Conservation (phyloP, 1,284 basidiomycete genomes). For the Ustilago shanxiensis region DNA sequence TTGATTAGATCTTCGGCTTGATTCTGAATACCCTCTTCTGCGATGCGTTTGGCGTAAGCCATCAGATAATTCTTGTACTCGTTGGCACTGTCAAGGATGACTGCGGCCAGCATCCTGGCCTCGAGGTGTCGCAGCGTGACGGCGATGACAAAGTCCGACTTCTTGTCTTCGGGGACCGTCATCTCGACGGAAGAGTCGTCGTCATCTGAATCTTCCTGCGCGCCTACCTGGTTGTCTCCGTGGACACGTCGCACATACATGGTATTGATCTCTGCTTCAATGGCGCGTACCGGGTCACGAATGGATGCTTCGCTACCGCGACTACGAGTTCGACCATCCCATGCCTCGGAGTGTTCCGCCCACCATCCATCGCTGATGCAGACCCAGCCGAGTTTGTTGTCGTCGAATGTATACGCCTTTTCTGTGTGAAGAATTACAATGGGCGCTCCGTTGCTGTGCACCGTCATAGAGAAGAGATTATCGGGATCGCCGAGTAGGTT, state of each 20-base stretch:
- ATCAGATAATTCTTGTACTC: constrained; percentile 62
- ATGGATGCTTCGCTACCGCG: constrained; percentile 44
- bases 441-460: constrained; percentile 70
- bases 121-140: constrained; percentile 65
- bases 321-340: constrained; percentile 59
- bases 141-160: constrained; percentile 52
- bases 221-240: constrained; percentile 36
- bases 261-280: constrained; percentile 63
- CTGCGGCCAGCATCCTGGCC: constrained; percentile 61
- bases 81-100: constrained; percentile 59
- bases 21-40: constrained; percentile 63
- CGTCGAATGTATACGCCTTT: constrained; percentile 62
- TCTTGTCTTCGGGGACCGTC: constrained; percentile 49
- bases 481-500: constrained; percentile 52
- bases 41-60: constrained; percentile 60
- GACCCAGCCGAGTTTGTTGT: constrained; percentile 52
- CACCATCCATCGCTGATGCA: constrained; percentile 61
- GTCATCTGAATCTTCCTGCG: constrained; percentile 43
- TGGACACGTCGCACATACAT: constrained; percentile 51
- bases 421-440: constrained; percentile 67
- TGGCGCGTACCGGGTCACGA: constrained; percentile 58
- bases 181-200: constrained; percentile 39
- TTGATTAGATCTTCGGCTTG: constrained; percentile 66
- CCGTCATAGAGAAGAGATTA: constrained; percentile 46
- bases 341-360: constrained; percentile 60